A percentile compares a stretch with the other conserved stretches of the same genome.
phyloP scores from a whole-genome alignment of 495 filamentous ascomycete species.

The Aspergillus conjunctus region DNA sequence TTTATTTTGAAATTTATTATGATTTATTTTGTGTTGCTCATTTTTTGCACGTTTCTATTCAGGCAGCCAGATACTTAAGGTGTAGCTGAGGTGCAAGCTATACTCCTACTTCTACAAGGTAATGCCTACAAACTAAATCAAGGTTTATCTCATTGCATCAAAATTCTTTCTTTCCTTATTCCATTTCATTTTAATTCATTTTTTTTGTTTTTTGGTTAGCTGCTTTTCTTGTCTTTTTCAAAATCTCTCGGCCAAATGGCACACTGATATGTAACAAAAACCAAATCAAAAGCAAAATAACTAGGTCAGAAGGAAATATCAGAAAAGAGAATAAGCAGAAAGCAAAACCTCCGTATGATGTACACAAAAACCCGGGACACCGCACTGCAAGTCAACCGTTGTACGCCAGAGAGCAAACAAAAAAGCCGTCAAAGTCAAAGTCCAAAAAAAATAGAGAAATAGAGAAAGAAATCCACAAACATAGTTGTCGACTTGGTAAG shows the following conservation, averaged over 20 bases:
- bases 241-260: neutral
- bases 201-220: neutral
- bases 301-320: neutral
- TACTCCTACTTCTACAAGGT: too few species aligned
- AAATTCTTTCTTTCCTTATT: neutral
- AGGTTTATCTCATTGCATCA: neutral
- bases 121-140: too few species aligned
- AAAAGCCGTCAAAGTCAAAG: constrained; percentile 11
- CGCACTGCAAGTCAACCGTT: neutral
- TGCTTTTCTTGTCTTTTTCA: neutral
- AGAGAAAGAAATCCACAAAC: constrained; percentile 25
- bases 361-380: neutral
- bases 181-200: neutral
- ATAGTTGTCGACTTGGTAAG: constrained; percentile 11
- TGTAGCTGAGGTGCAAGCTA: too few species aligned
- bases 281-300: constrained; percentile 1
- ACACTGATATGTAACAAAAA: constrained; percentile 1
- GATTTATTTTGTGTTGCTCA: too few species aligned
- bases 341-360: neutral
- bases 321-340: neutral
- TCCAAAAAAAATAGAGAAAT: constrained; percentile 15
- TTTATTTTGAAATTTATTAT: too few species aligned
- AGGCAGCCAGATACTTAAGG: too few species aligned
- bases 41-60: too few species aligned
- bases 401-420: constrained; percentile 5